Percentiles rank a stretch among this genome's conserved stretches.
These are phyloP conservation scores for Yamadazyma membranifaciens DNA, from an alignment of 1,139 yeast species.

Conservation along the genomic window DNA sequence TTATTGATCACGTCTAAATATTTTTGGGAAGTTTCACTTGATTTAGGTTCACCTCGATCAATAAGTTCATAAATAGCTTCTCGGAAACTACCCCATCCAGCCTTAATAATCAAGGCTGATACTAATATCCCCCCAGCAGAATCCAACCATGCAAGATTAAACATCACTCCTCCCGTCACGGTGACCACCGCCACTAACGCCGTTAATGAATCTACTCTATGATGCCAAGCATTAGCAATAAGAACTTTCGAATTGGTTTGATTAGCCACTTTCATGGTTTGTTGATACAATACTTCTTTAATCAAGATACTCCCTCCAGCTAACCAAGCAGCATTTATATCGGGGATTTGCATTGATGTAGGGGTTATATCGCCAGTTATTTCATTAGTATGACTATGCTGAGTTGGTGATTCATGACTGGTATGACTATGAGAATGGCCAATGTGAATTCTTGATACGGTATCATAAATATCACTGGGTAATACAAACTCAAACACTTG, in stretches of 20 bases:
- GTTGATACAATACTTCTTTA: conserved; percentile 82
- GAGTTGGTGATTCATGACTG: conserved; percentile 3
- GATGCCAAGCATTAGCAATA: conserved; percentile 98
- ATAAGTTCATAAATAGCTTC: conserved; percentile 72
- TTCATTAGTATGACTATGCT: conserved; percentile 35
- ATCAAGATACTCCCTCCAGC: conserved; percentile 84
- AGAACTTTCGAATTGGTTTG: conserved; percentile 81
- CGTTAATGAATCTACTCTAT: conserved; percentile 91
- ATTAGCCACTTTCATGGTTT: conserved; percentile 77
- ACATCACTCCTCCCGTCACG: conserved; percentile 78
- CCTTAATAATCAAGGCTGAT: conserved; percentile 74
- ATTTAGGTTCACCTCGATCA: conserved; percentile 50
- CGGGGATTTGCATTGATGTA: conserved; percentile 41
- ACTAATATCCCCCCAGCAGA: conserved; percentile 89
- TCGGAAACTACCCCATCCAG: conserved; percentile 76
- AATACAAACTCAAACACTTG: conserved; percentile 67
- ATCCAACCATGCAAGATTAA: conserved; percentile 80
- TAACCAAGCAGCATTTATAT: conserved; percentile 93
- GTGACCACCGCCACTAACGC: conserved; percentile 88
- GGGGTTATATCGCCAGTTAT: conserved; percentile 18
- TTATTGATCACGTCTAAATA: conserved; percentile 21
- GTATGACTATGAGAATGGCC: conserved; percentile 54
- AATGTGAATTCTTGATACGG: conserved; percentile 44
- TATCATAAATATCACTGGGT: conserved; percentile 50
- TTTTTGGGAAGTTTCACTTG: conserved; percentile 29